Conservation (phyloP, 345 rosid species). For the Acer campestre region DNA sequence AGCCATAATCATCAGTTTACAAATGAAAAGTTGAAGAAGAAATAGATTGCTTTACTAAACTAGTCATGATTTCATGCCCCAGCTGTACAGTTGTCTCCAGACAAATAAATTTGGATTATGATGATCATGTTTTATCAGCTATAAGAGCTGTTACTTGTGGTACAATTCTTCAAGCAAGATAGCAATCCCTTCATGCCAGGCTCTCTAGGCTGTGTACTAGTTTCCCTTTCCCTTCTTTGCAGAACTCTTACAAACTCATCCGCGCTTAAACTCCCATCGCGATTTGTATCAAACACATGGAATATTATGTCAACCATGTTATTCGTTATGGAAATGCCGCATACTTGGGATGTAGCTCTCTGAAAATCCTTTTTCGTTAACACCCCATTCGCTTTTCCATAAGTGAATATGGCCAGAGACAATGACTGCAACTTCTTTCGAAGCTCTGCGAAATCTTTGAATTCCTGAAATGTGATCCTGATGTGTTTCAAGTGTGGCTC, state of each 20-base stretch:
- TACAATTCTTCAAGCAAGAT: slow-evolving; percentile 42
- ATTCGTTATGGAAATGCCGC: slow-evolving; percentile 44
- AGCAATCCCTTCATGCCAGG: slow-evolving; percentile 35
- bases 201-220: slow-evolving; percentile 28
- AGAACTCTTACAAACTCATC: slow-evolving; percentile 58
- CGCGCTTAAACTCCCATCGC: slow-evolving; percentile 54
- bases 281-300: slow-evolving; percentile 56
- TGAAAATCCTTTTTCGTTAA: slow-evolving; percentile 64
- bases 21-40: background rate
- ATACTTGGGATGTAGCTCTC: slow-evolving; percentile 69
- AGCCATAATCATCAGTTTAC: too few relatives aligned
- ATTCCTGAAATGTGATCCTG: slow-evolving; percentile 54
- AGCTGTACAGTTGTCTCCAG: too few relatives aligned
- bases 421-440: slow-evolving; percentile 52
- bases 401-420: slow-evolving; percentile 65
- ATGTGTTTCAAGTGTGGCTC: slow-evolving; percentile 36
- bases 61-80: background rate
- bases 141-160: slow-evolving; percentile 21
- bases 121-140: background rate
- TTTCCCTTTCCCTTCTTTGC: slow-evolving; percentile 42
- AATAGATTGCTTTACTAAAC: background rate
- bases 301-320: slow-evolving; percentile 60
- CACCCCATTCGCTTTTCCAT: slow-evolving; percentile 55
- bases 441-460: slow-evolving; percentile 58
- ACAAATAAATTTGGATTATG: background rate